These are phyloP conservation scores for Wallemia hederae DNA, from an alignment of 1,284 basidiomycete species.

Conservation along the genomic window DNA sequence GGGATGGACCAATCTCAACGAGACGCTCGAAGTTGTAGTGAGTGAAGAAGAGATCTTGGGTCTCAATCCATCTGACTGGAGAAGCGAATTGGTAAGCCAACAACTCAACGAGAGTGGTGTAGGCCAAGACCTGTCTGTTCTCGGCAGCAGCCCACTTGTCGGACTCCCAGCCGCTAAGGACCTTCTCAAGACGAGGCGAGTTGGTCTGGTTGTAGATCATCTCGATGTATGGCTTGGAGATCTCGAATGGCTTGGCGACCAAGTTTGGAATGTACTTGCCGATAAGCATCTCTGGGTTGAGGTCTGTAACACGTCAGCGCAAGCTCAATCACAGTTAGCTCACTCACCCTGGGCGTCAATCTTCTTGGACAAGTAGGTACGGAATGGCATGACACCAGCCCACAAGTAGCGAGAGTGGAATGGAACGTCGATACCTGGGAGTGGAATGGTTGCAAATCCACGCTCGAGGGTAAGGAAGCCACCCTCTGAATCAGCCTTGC, in stretches of 20 bases:
- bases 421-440: constrained; percentile 92
- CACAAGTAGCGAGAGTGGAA: constrained; percentile 97
- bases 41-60: constrained; percentile 75
- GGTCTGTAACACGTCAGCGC: constrained; percentile 20
- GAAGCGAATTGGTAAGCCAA: constrained; percentile 85
- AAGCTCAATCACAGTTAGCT: neutral
- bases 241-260: constrained; percentile 75
- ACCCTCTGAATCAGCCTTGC: constrained; percentile 46
- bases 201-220: constrained; percentile 83
- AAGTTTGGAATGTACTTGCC: constrained; percentile 94
- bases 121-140: constrained; percentile 71
- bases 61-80: constrained; percentile 95
- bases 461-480: constrained; percentile 86
- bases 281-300: constrained; percentile 72
- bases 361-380: constrained; percentile 88
- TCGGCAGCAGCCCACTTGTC: constrained; percentile 58
- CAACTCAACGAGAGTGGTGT: constrained; percentile 81
- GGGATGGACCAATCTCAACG: constrained; percentile 84
- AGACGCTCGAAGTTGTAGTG: constrained; percentile 75
- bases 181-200: constrained; percentile 70
- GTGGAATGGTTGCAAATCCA: constrained; percentile 80
- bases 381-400: constrained; percentile 94
- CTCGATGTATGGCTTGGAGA: constrained; percentile 68
- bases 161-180: constrained; percentile 73
- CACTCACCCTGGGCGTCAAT: constrained; percentile 33